Base-by-base conservation (phyloP, 2,329 filamentous ascomycete genomes). In the Westerdykella sp. region DNA sequence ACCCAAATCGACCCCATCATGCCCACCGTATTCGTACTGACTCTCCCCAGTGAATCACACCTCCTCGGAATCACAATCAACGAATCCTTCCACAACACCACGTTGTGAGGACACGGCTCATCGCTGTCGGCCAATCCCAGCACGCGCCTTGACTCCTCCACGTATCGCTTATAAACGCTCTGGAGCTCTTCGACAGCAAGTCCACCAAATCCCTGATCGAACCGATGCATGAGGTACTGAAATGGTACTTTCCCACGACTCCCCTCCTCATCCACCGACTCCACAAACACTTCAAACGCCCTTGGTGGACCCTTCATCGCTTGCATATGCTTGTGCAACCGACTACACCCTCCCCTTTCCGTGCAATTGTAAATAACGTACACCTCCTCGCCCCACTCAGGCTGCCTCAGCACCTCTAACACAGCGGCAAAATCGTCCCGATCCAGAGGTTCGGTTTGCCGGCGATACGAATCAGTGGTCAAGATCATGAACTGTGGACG, bases 311-410 rank as follows among this genome's bases (percentile, higher is more conserved):
- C 61, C 5, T 41, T 43, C 12, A 73, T 53, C 1, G 69, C 49
- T 47, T 77, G 74, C 46, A 76, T 46, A 56, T 76, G 73, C 54
- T 77, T 77, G 48, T 77, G 74, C 39, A 69, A 52, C 9, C 73
- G 53, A 41, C 71, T 74, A 41, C 71, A 73, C 1, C 73, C 73
- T 6, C 68, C 69, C 4, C 59, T 59, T 32, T 65, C 60, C 0
- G 67, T 66, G 53, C 74, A 73, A 49, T 77, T 77, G 57, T 68
- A 77, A 14, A 76, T 69, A 12, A 66, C 55, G 43, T 71, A 65
- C 45, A 70, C 62, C 5, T 48, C 56, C 25, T 9, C 9, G 3
- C 25, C 25, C 25, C 25, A 28, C 25, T 10, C 25, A 28, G 25
- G 25, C 3, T 48, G 43, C 3, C 48, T 47, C 14, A 74, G 42